These are phyloP conservation scores for Vaucheria bursata DNA, from an alignment of 352 stramenopile genomes.

Conservation along the genomic window DNA sequence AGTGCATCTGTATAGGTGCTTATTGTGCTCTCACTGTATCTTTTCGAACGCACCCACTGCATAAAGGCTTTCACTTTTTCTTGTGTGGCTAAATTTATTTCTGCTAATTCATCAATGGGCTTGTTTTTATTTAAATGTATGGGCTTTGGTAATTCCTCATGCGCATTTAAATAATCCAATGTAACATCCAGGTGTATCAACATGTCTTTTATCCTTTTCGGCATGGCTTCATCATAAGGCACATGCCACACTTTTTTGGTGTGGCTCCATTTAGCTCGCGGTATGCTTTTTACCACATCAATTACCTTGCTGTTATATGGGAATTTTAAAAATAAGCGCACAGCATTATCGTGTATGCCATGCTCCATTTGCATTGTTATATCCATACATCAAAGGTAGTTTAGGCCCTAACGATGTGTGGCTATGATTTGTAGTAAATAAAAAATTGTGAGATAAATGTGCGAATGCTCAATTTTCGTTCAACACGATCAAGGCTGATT, in stretches of 20 bases:
- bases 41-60: background rate
- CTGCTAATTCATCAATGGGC: background rate
- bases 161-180: background rate
- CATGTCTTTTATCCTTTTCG: background rate
- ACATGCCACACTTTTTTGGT: background rate
- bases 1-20: background rate
- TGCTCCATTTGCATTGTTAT: background rate
- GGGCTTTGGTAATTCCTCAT: background rate
- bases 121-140: background rate
- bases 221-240: background rate
- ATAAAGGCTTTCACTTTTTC: background rate
- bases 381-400: background rate
- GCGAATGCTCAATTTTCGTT: too few species aligned
- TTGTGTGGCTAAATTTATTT: background rate
- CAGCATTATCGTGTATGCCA: background rate
- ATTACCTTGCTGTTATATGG: background rate
- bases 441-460: too few species aligned
- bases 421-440: constrained; percentile 1
- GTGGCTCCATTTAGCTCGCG: background rate
- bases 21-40: background rate
- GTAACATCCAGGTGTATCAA: background rate
- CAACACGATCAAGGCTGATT: too few species aligned
- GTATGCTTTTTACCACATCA: background rate
- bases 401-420: background rate
- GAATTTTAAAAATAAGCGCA: background rate